These are phyloP conservation scores for Magnusiomyces paraingens DNA, from an alignment of 1,139 yeast genomes.

Conservation along the genomic window DNA sequence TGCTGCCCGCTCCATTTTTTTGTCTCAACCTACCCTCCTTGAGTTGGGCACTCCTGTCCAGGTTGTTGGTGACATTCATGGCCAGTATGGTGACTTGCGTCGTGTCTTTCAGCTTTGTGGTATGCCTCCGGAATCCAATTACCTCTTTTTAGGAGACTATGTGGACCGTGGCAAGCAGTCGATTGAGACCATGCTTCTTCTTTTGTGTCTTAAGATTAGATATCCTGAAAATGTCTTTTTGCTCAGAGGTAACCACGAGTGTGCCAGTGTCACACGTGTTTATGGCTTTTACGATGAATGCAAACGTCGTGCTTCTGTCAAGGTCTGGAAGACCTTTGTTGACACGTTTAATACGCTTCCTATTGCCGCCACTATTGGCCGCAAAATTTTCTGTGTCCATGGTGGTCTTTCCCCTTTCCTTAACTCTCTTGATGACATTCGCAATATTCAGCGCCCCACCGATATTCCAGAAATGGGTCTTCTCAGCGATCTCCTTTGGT, in stretches of 20 bases:
- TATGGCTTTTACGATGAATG: constrained; percentile 88
- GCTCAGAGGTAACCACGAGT: constrained; percentile 80
- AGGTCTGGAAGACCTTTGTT: constrained; percentile 68
- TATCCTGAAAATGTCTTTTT: constrained; percentile 80
- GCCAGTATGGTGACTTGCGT: constrained; percentile 70
- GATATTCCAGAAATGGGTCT: constrained; percentile 83
- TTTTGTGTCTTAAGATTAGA: constrained; percentile 69
- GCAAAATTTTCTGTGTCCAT: constrained; percentile 80
- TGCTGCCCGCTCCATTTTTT: constrained; percentile 60
- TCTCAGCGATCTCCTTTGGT: constrained; percentile 78
- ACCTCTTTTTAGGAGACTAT: constrained; percentile 75
- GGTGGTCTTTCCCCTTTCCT: constrained; percentile 84
- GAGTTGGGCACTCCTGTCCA: constrained; percentile 79
- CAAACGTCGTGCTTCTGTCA: constrained; percentile 61
- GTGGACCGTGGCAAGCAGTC: constrained; percentile 85
- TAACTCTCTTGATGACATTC: constrained; percentile 58
- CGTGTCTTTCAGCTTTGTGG: constrained; percentile 74
- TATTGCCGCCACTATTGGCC: constrained; percentile 79
- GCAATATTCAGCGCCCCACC: constrained; percentile 69
- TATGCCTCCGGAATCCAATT: constrained; percentile 72
- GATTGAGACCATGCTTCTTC: constrained; percentile 64
- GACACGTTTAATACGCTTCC: constrained; percentile 85
- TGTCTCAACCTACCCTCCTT: constrained; percentile 70
- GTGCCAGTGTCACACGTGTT: constrained; percentile 75
- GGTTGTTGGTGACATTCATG: constrained; percentile 83